These are phyloP conservation scores for Stachybotrys chlorohalonatus DNA, from an alignment of 2,329 filamentous ascomycete species.

Conservation along the genomic window DNA sequence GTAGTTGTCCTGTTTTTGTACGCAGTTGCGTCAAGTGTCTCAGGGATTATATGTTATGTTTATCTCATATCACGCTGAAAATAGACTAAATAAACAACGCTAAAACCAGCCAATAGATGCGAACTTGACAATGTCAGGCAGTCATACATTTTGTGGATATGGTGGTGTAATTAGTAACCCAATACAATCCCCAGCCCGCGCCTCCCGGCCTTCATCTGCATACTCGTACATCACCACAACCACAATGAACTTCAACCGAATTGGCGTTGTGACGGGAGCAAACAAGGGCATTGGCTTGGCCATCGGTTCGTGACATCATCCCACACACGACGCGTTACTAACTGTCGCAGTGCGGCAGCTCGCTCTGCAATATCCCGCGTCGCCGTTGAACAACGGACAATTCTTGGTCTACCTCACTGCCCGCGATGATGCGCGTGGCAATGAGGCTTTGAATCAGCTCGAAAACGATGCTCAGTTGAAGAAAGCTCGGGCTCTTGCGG, in stretches of 20 bases:
- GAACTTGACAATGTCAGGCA: not conserved
- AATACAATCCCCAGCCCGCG: not conserved
- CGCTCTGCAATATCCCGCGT: constrained; percentile 1
- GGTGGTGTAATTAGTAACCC: not conserved
- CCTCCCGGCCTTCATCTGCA: not conserved
- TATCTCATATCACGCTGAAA: too few relatives aligned
- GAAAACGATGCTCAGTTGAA: not conserved
- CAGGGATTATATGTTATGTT: too few relatives aligned
- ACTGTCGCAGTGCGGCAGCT: not conserved
- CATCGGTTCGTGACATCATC: not conserved
- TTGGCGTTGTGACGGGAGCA: not conserved
- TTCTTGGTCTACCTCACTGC: not conserved
- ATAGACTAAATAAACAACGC: too few relatives aligned
- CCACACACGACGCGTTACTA: not conserved
- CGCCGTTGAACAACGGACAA: not conserved
- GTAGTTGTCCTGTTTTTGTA: too few relatives aligned
- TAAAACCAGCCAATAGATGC: not conserved
- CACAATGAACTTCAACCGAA: not conserved
- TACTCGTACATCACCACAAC: not conserved
- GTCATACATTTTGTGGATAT: not conserved
- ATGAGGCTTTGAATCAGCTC: not conserved
- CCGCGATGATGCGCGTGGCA: not conserved
- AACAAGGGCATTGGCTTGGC: constrained; percentile 1
- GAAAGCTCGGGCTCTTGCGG: not conserved
- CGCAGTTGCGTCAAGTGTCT: too few relatives aligned